Evolutionary conservation across 2,329 filamentous ascomycete species (phyloP).

Genomic region (Orbilia quercus): DNA sequence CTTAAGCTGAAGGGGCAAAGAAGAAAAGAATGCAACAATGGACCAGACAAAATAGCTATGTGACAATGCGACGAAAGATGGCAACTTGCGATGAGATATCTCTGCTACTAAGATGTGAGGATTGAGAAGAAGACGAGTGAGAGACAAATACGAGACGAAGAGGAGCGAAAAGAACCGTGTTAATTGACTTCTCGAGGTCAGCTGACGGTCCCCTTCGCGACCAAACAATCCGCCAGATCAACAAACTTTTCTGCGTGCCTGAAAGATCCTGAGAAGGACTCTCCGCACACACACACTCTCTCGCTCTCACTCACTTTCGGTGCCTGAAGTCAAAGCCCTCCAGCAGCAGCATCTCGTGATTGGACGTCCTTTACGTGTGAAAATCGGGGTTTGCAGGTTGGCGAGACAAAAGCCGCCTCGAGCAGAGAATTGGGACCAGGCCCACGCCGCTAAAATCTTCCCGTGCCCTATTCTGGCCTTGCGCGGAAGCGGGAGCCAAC

Average conservation of each 20-base stretch:
- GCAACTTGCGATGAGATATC: no score
- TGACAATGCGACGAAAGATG: not conserved
- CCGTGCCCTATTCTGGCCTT: slow-evolving; percentile 1
- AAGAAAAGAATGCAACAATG: not conserved
- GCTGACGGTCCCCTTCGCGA: slow-evolving; percentile 18
- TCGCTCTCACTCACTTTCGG: slow-evolving; percentile 12
- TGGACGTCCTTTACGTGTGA: slow-evolving; percentile 1
- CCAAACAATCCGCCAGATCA: not conserved
- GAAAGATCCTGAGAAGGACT: no score
- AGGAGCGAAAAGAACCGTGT: slow-evolving; percentile 28
- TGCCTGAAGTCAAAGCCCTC: slow-evolving; percentile 20
- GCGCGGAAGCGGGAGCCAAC: slow-evolving; percentile 42
- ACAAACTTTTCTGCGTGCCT: not conserved
- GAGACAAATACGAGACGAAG: not conserved
- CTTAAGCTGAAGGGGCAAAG: no score
- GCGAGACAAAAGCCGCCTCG: slow-evolving; percentile 38
- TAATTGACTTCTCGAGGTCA: slow-evolving; percentile 52
- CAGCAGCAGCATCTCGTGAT: not conserved
- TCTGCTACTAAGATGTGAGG: slow-evolving; percentile 1
- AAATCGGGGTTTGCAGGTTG: slow-evolving; percentile 10
- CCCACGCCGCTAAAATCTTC: slow-evolving; percentile 10
- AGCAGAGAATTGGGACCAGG: slow-evolving; percentile 7
- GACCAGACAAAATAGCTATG: not conserved
- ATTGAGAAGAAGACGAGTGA: slow-evolving; percentile 7
- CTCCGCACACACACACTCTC: no score